Base-by-base conservation (phyloP, 192 early-diverging fungal species). In the Coemansia javaensis region DNA sequence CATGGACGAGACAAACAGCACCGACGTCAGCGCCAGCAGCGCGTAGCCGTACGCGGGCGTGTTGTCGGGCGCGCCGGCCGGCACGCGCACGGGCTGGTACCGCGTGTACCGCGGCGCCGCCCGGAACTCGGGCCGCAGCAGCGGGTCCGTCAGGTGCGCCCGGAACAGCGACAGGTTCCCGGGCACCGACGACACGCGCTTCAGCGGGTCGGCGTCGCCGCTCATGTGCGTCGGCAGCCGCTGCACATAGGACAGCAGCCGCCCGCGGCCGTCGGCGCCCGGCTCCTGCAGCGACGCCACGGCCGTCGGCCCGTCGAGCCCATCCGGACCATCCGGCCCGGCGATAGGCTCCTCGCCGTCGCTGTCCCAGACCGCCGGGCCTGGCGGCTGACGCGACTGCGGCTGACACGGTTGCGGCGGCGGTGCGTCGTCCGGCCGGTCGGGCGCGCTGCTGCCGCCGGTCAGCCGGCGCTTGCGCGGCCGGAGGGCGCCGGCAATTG, bases 21-120 rank as follows among this genome's bases (percentile, higher is more conserved):
- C 44, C 52, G 74, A 77, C 10, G 88, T 82, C 4, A 62, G 43
- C 20, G 67, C 55, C 25, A 90, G 76, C 27, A 90, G 53, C 13
- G 74, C 56, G 46, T 80, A 84, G 0, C 88, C 88, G 64, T 81
- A 89, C 5, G 82, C 41, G 20, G 79, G 79, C 18, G 87, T 87
- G 21, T 75, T 79, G 53, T 89, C 87, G 10, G 82, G 81, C 25
- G 79, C 80, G 18, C 61, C 54, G 17, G 79, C 79, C 0, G 80
- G 73, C 12, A 85, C 54, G 28, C 74, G 67, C 5, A 77, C 55
- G 7, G 83, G 80, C 52, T 80, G 77, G 27, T 77, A 60, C 3
- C 78, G 75, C 15, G 83, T 77, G 53, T 79, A 75, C 22, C 64
- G 49, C 10, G 78, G 78, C 23, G 67, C 59, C 53, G 76, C 44